Evolutionary conservation across 768 basidiomycete species (phyloP), one percentile per base, ranked within the genome.

Genomic region (Postia placenta): DNA sequence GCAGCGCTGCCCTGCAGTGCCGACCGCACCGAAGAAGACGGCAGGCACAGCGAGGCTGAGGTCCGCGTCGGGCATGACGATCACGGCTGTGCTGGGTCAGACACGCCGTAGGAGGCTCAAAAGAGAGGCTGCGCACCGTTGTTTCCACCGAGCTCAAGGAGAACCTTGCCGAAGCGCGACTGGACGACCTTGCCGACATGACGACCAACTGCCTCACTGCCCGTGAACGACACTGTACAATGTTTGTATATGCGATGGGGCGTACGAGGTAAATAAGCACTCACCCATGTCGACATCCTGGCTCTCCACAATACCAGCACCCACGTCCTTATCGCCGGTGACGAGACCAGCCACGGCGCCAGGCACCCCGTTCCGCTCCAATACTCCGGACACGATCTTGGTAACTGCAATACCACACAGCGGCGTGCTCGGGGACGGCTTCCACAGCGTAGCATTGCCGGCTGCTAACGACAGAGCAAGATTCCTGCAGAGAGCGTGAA

Each of bases 361-460:
- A 1, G 90, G 87, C 9, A 96, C 70, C 27, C 80, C 81, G 62
- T 97, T 92, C 50, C 67, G 72, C 66, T 93, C 87, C 50, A 98
- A 73, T 12, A 97, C 87, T 25, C 71, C 64, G 17, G 91, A 74
- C 22, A 98, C 72, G 57, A 97, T 89, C 62, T 80, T 84, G 20
- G 90, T 93, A 20, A 92, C 79, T 0, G 94, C 95, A 50, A 98
- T 86, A n/a, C 92, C 76, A 63, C 85, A 94, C 28, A 95, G 68
- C 3, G 94, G 85, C 0, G 94, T 97, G 2, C 77, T 87, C 2
- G 85, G 90, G 0, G 92, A 87, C 5, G 94, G 94, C 63, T 97
- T 97, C 94, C 94, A 97, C 40, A 98, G 65, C 0, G 92, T 94
- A 1, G 92, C 85, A 65, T 98, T 97, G 15, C 93, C 93, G 24